Percentiles rank a stretch among this genome's conserved stretches.
These are phyloP conservation scores for Claviceps spartinae DNA, from an alignment of 2,329 filamentous ascomycete genomes.

Conservation along the genomic window DNA sequence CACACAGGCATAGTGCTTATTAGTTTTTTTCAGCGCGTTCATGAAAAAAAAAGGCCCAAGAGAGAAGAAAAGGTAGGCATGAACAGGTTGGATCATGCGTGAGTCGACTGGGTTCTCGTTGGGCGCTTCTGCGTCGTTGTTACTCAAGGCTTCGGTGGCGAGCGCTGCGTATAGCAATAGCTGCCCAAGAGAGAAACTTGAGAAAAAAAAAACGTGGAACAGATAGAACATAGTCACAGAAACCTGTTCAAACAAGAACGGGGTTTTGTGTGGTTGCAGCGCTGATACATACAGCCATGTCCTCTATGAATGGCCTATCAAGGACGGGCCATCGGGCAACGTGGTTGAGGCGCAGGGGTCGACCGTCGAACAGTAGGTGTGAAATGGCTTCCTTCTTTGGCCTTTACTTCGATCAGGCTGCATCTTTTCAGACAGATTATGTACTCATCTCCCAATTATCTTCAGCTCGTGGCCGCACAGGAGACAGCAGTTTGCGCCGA, in stretches of 20 bases:
- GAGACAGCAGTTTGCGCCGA: too few relatives aligned
- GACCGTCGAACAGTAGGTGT: not conserved
- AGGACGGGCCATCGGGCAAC: not conserved
- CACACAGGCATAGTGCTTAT: not conserved
- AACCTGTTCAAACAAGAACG: not conserved
- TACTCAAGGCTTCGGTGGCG: too few relatives aligned
- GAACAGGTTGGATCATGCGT: not conserved
- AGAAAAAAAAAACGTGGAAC: not conserved
- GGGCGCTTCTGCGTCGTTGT: not conserved
- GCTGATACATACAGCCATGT: not conserved
- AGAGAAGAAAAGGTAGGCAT: not conserved
- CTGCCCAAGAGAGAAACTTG: not conserved
- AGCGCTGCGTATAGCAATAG: not conserved
- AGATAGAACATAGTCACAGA: too few relatives aligned
- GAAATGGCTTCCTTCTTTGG: not conserved
- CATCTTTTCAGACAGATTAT: too few relatives aligned
- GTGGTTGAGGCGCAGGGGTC: not conserved
- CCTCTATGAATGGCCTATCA: not conserved
- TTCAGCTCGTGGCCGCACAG: too few relatives aligned
- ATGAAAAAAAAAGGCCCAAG: not conserved
- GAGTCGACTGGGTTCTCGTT: not conserved
- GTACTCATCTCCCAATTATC: too few relatives aligned
- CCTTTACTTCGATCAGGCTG: too few relatives aligned
- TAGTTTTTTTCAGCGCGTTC: not conserved
- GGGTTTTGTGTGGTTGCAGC: not conserved